Evolutionary conservation across 768 basidiomycete species (phyloP), one percentile per base, ranked within the genome.

Genomic region (Collybia sordida): DNA sequence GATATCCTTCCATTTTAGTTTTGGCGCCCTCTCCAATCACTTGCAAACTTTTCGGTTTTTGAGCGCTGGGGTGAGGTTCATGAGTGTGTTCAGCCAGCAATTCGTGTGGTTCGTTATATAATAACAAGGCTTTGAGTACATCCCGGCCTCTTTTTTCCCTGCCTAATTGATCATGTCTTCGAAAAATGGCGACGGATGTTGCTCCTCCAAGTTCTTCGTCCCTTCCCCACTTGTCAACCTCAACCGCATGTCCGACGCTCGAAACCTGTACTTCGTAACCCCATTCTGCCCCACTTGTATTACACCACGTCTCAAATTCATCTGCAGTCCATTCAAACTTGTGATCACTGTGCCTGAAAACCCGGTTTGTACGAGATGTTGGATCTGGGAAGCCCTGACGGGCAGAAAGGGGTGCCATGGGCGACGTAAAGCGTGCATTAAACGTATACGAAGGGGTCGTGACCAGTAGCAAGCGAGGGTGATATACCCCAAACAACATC

Each of bases 391-490:
- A 83, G 0, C 88, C 91, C 19, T 66, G 60, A 12, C 78, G 75
- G 6, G 73, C 71, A 4, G 72, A 67, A 31, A 72, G 63, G 4
- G 68, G 67, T 0, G 67, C 64, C 31, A 68, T 72, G 0, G 86
- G 88, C 1, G 80, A 63, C 0, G 82, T 78, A 71, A 91, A 93
- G 1, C 85, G 81, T 17, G 74, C 76, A 55, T 93, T 95, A 74
- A 88, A 96, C 1, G 79, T 83, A 69, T 86, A 93, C 2, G 88
- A 90, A 0, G 92, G 93, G 0, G 93, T 96, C 0, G 93, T 95
- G 59, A 94, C 61, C 18, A 96, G 75, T 38, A 93, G 73, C 37
- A 86, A 60, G 22, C 75, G 73, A 0, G 93, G 93, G 47, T 81
- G 83, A 58, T 96, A 96, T 25, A 79, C 71, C 0, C 92, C 91